Percentiles rank a stretch among this genome's conserved stretches.
phyloP scores from a whole-genome alignment of 2,329 filamentous ascomycete genomes.

The Diatrype stigma region DNA sequence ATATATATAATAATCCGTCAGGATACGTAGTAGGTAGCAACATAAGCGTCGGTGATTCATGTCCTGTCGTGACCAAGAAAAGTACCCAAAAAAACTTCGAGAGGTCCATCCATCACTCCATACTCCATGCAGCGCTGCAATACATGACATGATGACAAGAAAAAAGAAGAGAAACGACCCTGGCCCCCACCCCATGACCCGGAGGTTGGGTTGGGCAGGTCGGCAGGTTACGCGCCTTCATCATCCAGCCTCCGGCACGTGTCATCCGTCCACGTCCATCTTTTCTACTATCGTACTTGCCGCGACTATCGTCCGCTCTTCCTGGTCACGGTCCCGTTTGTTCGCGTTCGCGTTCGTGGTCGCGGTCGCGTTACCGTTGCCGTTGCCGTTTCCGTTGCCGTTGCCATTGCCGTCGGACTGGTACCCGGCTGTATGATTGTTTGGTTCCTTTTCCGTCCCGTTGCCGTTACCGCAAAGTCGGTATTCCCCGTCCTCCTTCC shows the following conservation, averaged over 20 bases:
- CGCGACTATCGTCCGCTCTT: conserved; percentile 30
- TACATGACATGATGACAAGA: background rate
- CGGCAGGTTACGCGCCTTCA: too few relatives aligned
- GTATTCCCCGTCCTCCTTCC: conserved; percentile 52
- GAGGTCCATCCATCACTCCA: too few relatives aligned
- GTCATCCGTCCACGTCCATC: conserved; percentile 31
- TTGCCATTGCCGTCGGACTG: conserved; percentile 24
- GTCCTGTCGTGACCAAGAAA: too few relatives aligned
- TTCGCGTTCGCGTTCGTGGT: background rate
- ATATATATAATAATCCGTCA: too few relatives aligned
- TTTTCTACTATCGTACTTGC: conserved; percentile 30
- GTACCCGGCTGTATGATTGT: conserved; percentile 20
- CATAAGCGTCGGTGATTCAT: too few relatives aligned
- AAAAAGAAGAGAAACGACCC: too few relatives aligned
- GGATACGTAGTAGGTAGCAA: too few relatives aligned
- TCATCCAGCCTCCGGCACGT: background rate
- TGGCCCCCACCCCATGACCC: too few relatives aligned
- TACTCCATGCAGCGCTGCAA: background rate
- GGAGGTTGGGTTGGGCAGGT: too few relatives aligned
- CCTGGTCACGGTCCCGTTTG: conserved; percentile 13
- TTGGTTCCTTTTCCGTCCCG: conserved; percentile 19
- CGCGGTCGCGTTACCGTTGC: conserved; percentile 11
- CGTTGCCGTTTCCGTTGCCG: background rate
- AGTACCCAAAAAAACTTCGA: too few relatives aligned
- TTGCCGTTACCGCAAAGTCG: conserved; percentile 41